Evolutionary conservation across 1,284 basidiomycete species (phyloP), one percentile per base, ranked within the genome.

Genomic region (Volvariella surrecta): DNA sequence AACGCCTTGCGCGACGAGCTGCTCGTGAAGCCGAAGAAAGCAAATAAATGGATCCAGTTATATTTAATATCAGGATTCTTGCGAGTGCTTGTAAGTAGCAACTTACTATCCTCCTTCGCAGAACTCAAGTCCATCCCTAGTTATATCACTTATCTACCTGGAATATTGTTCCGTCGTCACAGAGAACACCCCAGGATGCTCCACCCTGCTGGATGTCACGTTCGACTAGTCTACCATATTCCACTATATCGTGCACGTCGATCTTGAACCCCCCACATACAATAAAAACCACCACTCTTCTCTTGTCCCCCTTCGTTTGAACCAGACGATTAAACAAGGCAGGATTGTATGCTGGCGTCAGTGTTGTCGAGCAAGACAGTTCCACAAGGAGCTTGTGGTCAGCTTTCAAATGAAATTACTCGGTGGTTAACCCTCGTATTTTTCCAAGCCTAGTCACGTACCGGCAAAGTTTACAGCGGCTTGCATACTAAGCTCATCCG

Each of bases 241-340:
- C 69, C 19, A 42, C 56, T 42, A 76, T 56, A 3, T 82, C 81
- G 3, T 64, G 58, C 20, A 74, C 47, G 3, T 76, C 75, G 18
- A 81, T 63, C 52, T 86, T 87, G 57, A 81, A 79, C 1, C 83
- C 84, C 2, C 83, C 84, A 46, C 84, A 89, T 32, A 80, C 71
- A 45, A 82, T 66, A 57, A 84, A 81, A 0, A 83, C 75, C 4
- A 77, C 67, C 1, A 59, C 69, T n/a, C 62, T 56, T 17, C 53
- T 57, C 35, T 49, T 55, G 13, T 43, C 49, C 0, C 46, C 44
- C 3, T 50, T 46, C 11, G 58, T 54, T 15, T 71, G 68, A 1
- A 78, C 62, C 13, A 83, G 54, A 39, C 58, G 66, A 31, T 68
- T 51, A 53, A 86, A 75, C n/a, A 88, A 56, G 1, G 59, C 56